Conservation (phyloP, 23 red algal genomes). For the Gracilaria gracilis region DNA sequence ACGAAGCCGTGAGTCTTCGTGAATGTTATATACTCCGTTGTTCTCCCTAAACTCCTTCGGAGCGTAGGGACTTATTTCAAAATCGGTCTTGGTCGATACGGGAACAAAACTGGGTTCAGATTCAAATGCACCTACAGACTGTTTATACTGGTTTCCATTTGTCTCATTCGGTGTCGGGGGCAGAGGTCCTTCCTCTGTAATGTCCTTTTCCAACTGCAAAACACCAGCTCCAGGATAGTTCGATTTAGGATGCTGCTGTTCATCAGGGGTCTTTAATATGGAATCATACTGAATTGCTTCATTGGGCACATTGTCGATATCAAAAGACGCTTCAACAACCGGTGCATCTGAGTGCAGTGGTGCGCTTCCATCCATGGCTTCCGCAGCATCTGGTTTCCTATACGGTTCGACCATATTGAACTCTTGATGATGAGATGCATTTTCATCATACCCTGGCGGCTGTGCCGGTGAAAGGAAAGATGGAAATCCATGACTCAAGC, state of each 20-base stretch:
- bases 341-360: background rate
- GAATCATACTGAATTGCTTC: background rate
- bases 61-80: background rate
- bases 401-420: too few species aligned
- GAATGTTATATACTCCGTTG: too few species aligned
- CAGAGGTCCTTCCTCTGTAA: background rate
- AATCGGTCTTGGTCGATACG: background rate
- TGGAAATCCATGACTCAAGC: too few species aligned
- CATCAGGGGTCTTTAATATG: background rate
- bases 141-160: background rate
- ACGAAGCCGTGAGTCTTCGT: too few species aligned
- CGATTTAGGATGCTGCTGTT: background rate
- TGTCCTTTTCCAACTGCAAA: background rate
- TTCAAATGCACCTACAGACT: background rate
- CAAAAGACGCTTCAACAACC: background rate
- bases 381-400: background rate
- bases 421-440: too few species aligned
- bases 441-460: too few species aligned
- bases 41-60: background rate
- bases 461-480: too few species aligned
- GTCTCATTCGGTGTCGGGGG: background rate
- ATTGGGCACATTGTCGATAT: background rate
- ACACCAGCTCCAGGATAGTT: too few species aligned
- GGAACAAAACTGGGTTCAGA: background rate
- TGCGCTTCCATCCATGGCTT: background rate